Evolutionary conservation across 1,284 basidiomycete species (phyloP).

Genomic region (Puccinia novopanici): DNA sequence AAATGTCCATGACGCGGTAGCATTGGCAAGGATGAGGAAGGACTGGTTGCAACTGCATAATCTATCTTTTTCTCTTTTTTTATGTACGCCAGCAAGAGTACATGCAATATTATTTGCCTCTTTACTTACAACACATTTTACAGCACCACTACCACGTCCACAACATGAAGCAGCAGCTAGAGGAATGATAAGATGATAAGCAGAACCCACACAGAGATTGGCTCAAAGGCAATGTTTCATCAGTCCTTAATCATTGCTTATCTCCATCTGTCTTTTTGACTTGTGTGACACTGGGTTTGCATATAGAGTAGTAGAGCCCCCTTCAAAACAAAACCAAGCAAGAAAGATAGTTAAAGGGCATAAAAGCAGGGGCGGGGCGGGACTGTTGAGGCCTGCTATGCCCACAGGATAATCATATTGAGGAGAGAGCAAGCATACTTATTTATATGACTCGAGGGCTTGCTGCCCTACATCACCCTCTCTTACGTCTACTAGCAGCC

Average conservation of each 20-base stretch:
- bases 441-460: no score
- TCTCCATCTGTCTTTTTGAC: background rate
- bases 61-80: background rate
- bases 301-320: no score
- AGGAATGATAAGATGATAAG: background rate
- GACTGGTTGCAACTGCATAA: no score
- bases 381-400: no score
- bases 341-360: background rate
- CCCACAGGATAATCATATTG: no score
- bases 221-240: background rate
- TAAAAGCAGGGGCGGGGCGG: no score
- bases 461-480: no score
- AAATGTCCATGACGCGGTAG: background rate
- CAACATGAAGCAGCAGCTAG: no score
- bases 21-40: no score
- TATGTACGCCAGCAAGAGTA: background rate
- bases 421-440: no score
- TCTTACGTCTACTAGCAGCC: no score
- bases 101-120: background rate
- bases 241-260: constrained; percentile 20
- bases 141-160: background rate
- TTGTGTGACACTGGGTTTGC: background rate
- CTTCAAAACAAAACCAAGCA: background rate
- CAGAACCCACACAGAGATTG: background rate
- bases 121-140: constrained; percentile 1